Evolutionary conservation across 2,329 filamentous ascomycete genomes (phyloP), one percentile per base, ranked within the genome.

Genomic region (Nemania diffusa): DNA sequence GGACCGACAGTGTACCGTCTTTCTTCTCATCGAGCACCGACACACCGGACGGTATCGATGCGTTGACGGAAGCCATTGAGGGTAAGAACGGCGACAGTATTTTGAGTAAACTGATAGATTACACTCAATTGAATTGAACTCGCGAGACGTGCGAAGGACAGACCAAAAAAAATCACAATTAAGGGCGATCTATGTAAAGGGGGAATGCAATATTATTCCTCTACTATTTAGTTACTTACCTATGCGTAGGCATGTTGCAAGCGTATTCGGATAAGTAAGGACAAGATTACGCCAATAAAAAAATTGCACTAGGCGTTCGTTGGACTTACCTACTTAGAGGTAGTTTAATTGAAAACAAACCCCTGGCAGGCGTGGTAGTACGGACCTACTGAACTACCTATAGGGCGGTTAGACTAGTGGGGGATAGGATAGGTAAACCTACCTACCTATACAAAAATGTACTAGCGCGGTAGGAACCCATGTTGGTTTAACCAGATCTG

Each of bases 1-100:
- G 91, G 50, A 85, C 89, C 74, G 82, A 82, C 50, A 82, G 65
- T 29, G 74, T 67, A 40, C 73, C 72, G 29, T 56, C 65, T 57
- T 68, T 73, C 55, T 75, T 76, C 70, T 77, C 72, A 51, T 72
- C 69, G 52, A 69, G 58, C 6, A 59, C 44, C 20, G 64, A 60
- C 44, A 52, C 52, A 13, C 50, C 17, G 3, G 64, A 62, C 20
- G 67, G 61, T 66, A 58, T 65, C 17, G 66, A 67, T 8, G 56
- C 62, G 20, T 37, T 26, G 52, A 50, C 51, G 17, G 62, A 24
- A 57, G 69, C 69, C 64, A 71, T 72, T 52, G 48, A 7, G 27
- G n/a, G 42, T 13, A 29, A 52, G 37, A 22, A 17, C 32, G 53
- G 34, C 15, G 4, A 27, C 7, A 51, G 29, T 5, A 5, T 24